Percentiles rank a stretch among this genome's conserved stretches.
Conservation (phyloP, 805 yeast genomes). For the Maudiozyma serrabonitensis region DNA sequence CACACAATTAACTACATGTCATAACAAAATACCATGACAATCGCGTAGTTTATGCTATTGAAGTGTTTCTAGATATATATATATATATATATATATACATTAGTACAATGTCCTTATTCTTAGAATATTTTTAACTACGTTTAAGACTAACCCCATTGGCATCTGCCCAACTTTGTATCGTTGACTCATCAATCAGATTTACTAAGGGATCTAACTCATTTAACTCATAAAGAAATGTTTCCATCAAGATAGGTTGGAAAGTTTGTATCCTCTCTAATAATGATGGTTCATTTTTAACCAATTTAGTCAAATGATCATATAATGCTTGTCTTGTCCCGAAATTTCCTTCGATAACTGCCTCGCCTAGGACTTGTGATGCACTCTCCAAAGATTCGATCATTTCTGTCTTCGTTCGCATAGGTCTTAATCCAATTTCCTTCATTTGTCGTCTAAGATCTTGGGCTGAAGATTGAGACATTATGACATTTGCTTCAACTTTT, state of each 20-base stretch:
- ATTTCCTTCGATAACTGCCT: no score
- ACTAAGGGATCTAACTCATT: constrained; percentile 20
- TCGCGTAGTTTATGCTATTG: no score
- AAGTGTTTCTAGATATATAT: neutral
- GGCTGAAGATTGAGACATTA: constrained; percentile 16
- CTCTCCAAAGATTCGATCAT: constrained; percentile 22
- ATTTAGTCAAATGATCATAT: constrained; percentile 14
- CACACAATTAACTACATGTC: no score
- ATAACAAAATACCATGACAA: no score
- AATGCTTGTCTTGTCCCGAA: constrained; percentile 10
- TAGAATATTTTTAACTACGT: neutral
- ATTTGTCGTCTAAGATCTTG: constrained; percentile 18
- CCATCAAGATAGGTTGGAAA: constrained; percentile 20
- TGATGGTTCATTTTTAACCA: constrained; percentile 12
- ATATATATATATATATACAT: no score
- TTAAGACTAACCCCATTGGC: constrained; percentile 21
- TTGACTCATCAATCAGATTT: constrained; percentile 19
- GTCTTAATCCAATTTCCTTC: constrained; percentile 22
- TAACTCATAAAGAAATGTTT: constrained; percentile 13
- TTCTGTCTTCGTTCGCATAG: constrained; percentile 19
- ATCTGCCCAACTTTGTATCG: constrained; percentile 28
- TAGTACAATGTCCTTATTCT: neutral
- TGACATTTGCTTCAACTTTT: neutral
- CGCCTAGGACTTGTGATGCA: constrained; percentile 16
- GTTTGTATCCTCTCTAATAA: constrained; percentile 23